Conservation (phyloP, 2,329 filamentous ascomycete species). For the Sporothrix pallida region DNA sequence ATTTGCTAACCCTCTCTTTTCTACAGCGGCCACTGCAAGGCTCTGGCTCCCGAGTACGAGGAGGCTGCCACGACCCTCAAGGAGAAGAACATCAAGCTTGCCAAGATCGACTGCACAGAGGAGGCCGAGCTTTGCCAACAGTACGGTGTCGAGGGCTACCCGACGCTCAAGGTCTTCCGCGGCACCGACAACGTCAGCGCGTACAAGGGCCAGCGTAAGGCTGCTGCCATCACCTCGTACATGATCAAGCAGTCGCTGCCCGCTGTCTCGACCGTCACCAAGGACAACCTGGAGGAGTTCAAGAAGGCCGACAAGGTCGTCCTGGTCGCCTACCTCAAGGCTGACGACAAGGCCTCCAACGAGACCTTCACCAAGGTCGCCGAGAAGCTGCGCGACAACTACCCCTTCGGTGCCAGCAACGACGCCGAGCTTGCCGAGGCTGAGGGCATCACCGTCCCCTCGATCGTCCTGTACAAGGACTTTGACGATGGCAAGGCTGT, state of each 20-base stretch:
- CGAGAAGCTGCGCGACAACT: slow-evolving; percentile 82
- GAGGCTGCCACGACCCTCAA: slow-evolving; percentile 82
- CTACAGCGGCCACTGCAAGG: slow-evolving; percentile 94
- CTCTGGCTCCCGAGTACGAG: slow-evolving; percentile 90
- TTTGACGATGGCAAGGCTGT: slow-evolving; percentile 95
- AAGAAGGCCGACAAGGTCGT: slow-evolving; percentile 98
- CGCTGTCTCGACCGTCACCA: slow-evolving; percentile 81
- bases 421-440: slow-evolving; percentile 85
- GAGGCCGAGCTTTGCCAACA: slow-evolving; percentile 89
- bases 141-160: slow-evolving; percentile 95
- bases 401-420: slow-evolving; percentile 87
- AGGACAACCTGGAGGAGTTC: slow-evolving; percentile 89
- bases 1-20: no score
- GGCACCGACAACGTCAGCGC: slow-evolving; percentile 79
- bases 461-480: slow-evolving; percentile 92
- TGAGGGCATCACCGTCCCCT: slow-evolving; percentile 85
- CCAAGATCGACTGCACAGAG: slow-evolving; percentile 93
- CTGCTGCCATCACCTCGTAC: slow-evolving; percentile 77
- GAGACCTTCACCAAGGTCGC: slow-evolving; percentile 78
- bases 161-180: slow-evolving; percentile 98
- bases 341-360: slow-evolving; percentile 82
- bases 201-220: slow-evolving; percentile 90
- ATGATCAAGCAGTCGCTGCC: slow-evolving; percentile 99
- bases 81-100: slow-evolving; percentile 84
- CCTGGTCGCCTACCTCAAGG: slow-evolving; percentile 83